Evolutionary conservation across 2,329 filamentous ascomycete species (phyloP), one percentile per base, ranked within the genome.

Genomic region (Penicillium concentricum): DNA sequence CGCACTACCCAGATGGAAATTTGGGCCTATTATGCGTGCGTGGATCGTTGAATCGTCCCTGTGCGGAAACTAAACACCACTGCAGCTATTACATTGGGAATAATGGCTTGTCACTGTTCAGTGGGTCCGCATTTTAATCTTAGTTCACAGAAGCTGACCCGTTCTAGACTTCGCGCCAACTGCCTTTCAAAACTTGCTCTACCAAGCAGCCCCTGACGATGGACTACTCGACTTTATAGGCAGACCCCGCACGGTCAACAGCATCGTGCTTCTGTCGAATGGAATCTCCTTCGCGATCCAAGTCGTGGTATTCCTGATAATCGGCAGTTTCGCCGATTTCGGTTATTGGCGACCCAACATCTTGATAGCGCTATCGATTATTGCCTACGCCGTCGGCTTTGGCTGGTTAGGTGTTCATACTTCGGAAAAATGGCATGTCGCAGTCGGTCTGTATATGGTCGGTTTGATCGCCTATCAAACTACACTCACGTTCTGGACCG

Each of bases 261-360:
- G 82, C 56, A 85, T 89, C 52, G 84, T 89, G 4, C 75, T 89
- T 8, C 76, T 88, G 0, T 79, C 80, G 68, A 89, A 89, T 65
- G 87, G 87, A 51, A 84, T 89, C 54, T 85, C 82, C 16, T 90
- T 90, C 67, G 85, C 86, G 2, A 81, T 87, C 35, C 87, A 89
- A 67, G 81, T 85, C 28, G 78, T 83, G 16, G 67, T 80, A 8
- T 79, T 81, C 58, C 62, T 81, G 8, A 57, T 78, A 1, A 72
- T 81, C 24, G 79, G 79, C 38, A 77, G 74, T 49, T 79, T 80
- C 57, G 78, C 78, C 8, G 87, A 89, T 69, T 90, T 88, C 67
- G 87, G 87, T 4, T 80, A 79, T 13, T 87, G 86, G 72, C 75
- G 84, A 13, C 84, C 84, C 12, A 85, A 82, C 68, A 84, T 89